These are phyloP conservation scores for Aspergillus funiculosus DNA, from an alignment of 495 filamentous ascomycete genomes.

Conservation along the genomic window DNA sequence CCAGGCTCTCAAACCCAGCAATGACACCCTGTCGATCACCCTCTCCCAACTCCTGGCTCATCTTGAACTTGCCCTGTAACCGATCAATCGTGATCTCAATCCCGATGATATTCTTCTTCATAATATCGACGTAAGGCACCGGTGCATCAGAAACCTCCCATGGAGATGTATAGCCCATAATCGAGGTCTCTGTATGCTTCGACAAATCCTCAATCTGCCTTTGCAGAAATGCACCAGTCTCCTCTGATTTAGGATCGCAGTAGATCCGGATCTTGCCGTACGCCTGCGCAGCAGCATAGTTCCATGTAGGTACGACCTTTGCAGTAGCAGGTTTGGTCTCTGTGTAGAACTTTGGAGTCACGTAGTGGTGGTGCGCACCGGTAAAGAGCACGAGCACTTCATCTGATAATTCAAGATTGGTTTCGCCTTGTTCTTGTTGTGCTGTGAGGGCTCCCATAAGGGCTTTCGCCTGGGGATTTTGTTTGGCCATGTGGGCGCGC, in stretches of 20 bases:
- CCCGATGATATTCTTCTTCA: constrained; percentile 52
- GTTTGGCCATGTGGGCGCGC: constrained; percentile 51
- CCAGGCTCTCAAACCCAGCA: constrained; percentile 44
- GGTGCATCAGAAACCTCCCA: constrained; percentile 51
- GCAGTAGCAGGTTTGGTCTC: constrained; percentile 50
- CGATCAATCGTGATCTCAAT: constrained; percentile 46
- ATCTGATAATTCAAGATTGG: constrained; percentile 18
- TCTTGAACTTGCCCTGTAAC: constrained; percentile 52
- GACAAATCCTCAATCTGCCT: constrained; percentile 46
- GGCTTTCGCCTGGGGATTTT: constrained; percentile 52
- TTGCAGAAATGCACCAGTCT: constrained; percentile 33
- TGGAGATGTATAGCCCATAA: constrained; percentile 44
- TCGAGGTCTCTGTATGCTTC: constrained; percentile 33
- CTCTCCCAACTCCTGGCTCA: constrained; percentile 49
- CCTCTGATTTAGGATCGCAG: constrained; percentile 33
- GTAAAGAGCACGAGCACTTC: constrained; percentile 50
- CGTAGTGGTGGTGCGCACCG: constrained; percentile 46
- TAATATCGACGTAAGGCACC: constrained; percentile 36
- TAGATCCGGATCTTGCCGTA: constrained; percentile 48
- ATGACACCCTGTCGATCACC: constrained; percentile 46
- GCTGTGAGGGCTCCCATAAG: constrained; percentile 40
- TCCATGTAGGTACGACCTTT: constrained; percentile 60
- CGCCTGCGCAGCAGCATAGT: constrained; percentile 52
- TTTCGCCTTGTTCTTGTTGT: constrained; percentile 2
- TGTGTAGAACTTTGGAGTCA: constrained; percentile 56